Conservation (phyloP, 2,329 filamentous ascomycete genomes). For the Davidsoniella eucalypti region DNA sequence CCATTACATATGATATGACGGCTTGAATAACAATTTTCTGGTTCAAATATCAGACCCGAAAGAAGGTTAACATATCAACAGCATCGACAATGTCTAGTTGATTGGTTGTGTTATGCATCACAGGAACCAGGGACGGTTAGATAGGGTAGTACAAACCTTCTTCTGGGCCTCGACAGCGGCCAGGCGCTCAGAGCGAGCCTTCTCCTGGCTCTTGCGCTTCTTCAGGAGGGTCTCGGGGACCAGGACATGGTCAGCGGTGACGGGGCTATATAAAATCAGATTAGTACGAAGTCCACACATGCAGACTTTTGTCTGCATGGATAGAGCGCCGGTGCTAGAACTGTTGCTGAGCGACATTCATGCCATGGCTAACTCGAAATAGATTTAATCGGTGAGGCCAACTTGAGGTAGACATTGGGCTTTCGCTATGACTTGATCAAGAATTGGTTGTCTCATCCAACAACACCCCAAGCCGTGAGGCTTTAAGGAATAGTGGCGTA, state of each 20-base stretch:
- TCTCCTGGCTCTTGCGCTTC: slow-evolving; percentile 99
- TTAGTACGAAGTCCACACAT: slow-evolving; percentile 57
- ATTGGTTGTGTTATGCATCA: slow-evolving; percentile 64
- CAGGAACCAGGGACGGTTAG: not conserved
- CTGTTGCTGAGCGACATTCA: slow-evolving; percentile 91
- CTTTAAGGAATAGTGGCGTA: slow-evolving; percentile 22
- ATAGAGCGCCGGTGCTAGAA: slow-evolving; percentile 77
- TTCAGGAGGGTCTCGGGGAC: slow-evolving; percentile 99
- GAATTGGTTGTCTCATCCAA: slow-evolving; percentile 44
- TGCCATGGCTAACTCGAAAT: slow-evolving; percentile 74
- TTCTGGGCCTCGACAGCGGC: slow-evolving; percentile 74
- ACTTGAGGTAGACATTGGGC: slow-evolving; percentile 5
- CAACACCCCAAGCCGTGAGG: slow-evolving; percentile 42
- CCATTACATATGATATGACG: not conserved
- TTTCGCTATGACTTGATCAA: slow-evolving; percentile 7
- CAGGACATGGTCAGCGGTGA: slow-evolving; percentile 88
- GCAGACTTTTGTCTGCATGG: slow-evolving; percentile 38
- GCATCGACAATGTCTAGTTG: slow-evolving; percentile 97
- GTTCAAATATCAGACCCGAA: slow-evolving; percentile 76
- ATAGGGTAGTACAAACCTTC: slow-evolving; percentile 50
- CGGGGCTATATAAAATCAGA: slow-evolving; percentile 58
- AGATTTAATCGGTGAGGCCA: slow-evolving; percentile 61
- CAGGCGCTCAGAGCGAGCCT: slow-evolving; percentile 80
- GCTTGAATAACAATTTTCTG: slow-evolving; percentile 9
- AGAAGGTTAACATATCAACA: slow-evolving; percentile 98